Evolutionary conservation across 768 basidiomycete species (phyloP), one percentile per base, ranked within the genome.

Genomic region (Trametes maxima): DNA sequence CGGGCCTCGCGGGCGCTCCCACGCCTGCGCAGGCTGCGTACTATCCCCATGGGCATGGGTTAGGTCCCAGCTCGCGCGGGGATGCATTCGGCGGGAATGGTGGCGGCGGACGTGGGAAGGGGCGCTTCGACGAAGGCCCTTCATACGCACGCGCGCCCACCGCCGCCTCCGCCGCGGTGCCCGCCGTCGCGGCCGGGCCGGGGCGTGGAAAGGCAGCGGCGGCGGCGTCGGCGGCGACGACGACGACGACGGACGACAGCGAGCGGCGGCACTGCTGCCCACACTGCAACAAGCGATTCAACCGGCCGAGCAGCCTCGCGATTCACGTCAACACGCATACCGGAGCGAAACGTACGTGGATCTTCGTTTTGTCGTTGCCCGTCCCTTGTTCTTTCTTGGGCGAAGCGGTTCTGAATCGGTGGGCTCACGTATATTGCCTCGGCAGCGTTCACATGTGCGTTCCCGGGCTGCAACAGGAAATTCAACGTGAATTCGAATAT

Each of bases 401-500:
- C 28, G 28, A 33, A 8, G 28, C 28, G 28, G 28, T 33, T 33
- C 28, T 33, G 28, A 33, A 33, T 33, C 28, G 28, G 28, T 8
- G 28, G 28, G 28, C 28, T 33, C 28, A 33, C 28, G 28, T 33
- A 33, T 33, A 33, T 8, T 8, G 14, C 36, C 28, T 13, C 24
- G 11, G 14, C 69, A 89, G 91, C 89, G 19, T 91, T 88, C 74
- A 79, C 82, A 36, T 92, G 91, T 66, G 51, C 46, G 19, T 56
- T 50, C 60, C 88, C 89, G 2, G 87, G 78, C 77, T 92, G 90
- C 70, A 86, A 86, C 36, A 80, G 88, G 33, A 82, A 86, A 60
- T 92, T 92, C 75, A 92, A 89, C 63, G 91, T 91, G 50, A 90
- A 90, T 69, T 90, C 88, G 0, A 93, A 92, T 71, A 92, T 92